A percentile compares a stretch with the other conserved stretches of the same genome.
phyloP scores from a whole-genome alignment of 1,284 basidiomycete genomes.

The Agaricales sp. region DNA sequence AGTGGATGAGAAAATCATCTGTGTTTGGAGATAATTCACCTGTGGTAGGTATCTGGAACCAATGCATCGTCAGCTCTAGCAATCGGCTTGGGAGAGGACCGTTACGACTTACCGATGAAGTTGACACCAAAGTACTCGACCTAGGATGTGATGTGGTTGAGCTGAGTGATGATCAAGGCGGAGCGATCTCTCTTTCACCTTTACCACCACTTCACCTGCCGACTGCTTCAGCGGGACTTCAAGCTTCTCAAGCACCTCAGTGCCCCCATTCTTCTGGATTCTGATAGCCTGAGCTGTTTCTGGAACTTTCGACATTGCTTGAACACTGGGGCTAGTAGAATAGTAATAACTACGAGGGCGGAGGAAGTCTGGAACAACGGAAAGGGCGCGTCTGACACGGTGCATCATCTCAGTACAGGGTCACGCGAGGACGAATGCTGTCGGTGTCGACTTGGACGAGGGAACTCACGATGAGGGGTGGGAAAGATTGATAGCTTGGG shows the following conservation, averaged over 20 bases:
- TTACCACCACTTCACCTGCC: conserved; percentile 68
- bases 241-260: conserved; percentile 69
- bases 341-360: not conserved
- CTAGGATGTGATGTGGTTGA: conserved; percentile 20
- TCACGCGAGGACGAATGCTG: no score
- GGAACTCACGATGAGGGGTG: no score
- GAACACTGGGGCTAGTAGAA: not conserved
- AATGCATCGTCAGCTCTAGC: conserved; percentile 32
- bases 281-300: conserved; percentile 19
- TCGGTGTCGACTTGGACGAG: no score
- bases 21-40: not conserved
- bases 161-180: conserved; percentile 11
- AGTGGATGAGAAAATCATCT: conserved; percentile 1
- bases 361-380: not conserved
- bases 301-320: not conserved
- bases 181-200: conserved; percentile 32
- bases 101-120: conserved; percentile 57
- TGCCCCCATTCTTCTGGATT: conserved; percentile 44
- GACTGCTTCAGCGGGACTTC: conserved; percentile 39
- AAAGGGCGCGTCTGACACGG: not conserved
- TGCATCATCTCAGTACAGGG: not conserved
- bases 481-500: no score
- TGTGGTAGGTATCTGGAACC: not conserved
- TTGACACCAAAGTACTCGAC: conserved; percentile 72
- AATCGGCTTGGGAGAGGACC: no score